phyloP scores from a whole-genome alignment of 345 rosid genomes.

The Camelina laxa region DNA sequence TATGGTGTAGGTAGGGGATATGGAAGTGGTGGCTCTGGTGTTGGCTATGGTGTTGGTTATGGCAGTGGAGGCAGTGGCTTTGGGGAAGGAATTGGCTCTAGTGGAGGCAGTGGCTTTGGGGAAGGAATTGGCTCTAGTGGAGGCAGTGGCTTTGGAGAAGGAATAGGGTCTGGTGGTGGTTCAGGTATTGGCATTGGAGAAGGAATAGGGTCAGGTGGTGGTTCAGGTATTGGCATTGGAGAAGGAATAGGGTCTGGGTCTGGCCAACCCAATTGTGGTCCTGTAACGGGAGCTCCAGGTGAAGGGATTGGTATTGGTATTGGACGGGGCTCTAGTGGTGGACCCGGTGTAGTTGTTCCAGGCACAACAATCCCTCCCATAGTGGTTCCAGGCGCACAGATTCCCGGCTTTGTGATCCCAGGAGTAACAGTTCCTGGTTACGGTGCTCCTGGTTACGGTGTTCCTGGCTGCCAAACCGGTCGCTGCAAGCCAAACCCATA shows the following conservation, averaged over 20 bases:
- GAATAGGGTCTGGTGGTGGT: constrained; percentile 36
- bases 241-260: constrained; percentile 42
- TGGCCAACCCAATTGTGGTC: constrained; percentile 42
- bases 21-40: constrained; percentile 38
- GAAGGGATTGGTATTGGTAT: constrained; percentile 35
- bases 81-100: constrained; percentile 38
- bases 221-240: constrained; percentile 42
- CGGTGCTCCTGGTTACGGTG: constrained; percentile 35
- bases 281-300: constrained; percentile 21
- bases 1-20: constrained; percentile 42
- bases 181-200: constrained; percentile 42
- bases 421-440: constrained; percentile 40
- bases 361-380: constrained; percentile 37
- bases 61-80: constrained; percentile 44
- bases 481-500: constrained; percentile 37
- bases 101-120: constrained; percentile 46
- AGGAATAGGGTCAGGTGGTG: constrained; percentile 44
- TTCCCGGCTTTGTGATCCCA: constrained; percentile 45
- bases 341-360: constrained; percentile 33
- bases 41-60: constrained; percentile 35
- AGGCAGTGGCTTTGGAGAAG: constrained; percentile 42
- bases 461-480: constrained; percentile 38
- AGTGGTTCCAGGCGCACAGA: constrained; percentile 41
- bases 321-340: constrained; percentile 30
- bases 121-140: constrained; percentile 38